phyloP scores from a whole-genome alignment of 1,284 basidiomycete genomes.

The Ustilago curta region DNA sequence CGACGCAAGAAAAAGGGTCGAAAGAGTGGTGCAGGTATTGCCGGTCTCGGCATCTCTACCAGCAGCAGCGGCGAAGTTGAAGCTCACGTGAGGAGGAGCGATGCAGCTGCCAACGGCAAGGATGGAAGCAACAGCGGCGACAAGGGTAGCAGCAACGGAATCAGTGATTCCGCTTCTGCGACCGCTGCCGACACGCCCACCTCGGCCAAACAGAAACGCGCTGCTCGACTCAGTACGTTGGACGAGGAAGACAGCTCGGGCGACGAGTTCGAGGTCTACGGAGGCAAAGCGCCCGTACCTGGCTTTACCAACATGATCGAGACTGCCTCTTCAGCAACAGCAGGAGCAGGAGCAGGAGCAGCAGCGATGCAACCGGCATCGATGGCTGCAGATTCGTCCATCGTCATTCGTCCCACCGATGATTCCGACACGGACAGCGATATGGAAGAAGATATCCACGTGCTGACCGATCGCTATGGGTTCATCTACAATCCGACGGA shows the following conservation, averaged over 20 bases:
- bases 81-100: background rate
- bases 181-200: constrained; percentile 3
- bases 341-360: background rate
- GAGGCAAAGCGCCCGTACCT: constrained; percentile 65
- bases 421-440: constrained; percentile 43
- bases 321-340: background rate
- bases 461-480: constrained; percentile 92
- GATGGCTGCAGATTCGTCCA: constrained; percentile 23
- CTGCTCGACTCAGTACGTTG: constrained; percentile 41
- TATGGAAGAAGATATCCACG: constrained; percentile 71
- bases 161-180: background rate
- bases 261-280: constrained; percentile 67
- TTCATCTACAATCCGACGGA: constrained; percentile 85
- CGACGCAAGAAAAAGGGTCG: constrained; percentile 39
- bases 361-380: background rate
- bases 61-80: constrained; percentile 19
- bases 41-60: constrained; percentile 58
- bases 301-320: constrained; percentile 43
- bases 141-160: background rate
- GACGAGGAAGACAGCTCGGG: constrained; percentile 63
- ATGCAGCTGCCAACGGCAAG: background rate
- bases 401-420: constrained; percentile 39
- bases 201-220: constrained; percentile 24
- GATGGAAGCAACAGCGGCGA: background rate
- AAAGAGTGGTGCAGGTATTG: constrained; percentile 12